These are phyloP conservation scores for Candida sakaeoensis DNA, from an alignment of 805 yeast species.

Conservation along the genomic window DNA sequence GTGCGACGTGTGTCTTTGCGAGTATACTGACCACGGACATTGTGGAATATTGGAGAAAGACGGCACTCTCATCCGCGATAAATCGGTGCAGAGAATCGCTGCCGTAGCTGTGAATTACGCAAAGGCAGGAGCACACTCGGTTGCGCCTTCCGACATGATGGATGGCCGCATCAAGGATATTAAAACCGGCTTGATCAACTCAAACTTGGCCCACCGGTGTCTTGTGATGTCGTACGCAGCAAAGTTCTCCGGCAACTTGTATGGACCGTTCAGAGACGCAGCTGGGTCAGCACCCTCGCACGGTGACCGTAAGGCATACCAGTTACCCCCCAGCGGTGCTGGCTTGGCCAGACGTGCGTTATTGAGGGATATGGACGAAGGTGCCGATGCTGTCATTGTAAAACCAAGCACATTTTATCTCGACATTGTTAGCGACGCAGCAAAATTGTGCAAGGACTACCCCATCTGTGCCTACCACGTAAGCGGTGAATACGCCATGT, in stretches of 20 bases:
- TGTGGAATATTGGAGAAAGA: constrained; percentile 89
- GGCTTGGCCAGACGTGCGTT: constrained; percentile 94
- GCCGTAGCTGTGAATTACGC: constrained; percentile 96
- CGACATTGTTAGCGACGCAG: constrained; percentile 86
- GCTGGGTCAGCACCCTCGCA: constrained; percentile 86
- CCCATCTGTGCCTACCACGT: constrained; percentile 97
- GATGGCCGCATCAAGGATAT: constrained; percentile 92
- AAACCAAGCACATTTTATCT: constrained; percentile 95
- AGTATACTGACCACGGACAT: constrained; percentile 96
- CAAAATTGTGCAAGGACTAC: constrained; percentile 72
- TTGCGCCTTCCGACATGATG: constrained; percentile 97
- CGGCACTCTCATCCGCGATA: constrained; percentile 74
- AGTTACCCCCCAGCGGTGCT: constrained; percentile 86
- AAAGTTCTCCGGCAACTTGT: constrained; percentile 83
- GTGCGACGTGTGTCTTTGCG: constrained; percentile 96
- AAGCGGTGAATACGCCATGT: constrained; percentile 95
- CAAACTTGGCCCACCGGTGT: constrained; percentile 79
- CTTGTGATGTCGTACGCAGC: constrained; percentile 93
- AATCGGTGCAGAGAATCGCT: constrained; percentile 77
- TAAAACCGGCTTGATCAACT: constrained; percentile 76
- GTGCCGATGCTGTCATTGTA: constrained; percentile 92
- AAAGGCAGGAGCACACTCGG: constrained; percentile 90
- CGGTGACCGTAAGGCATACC: constrained; percentile 92
- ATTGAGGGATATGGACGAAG: constrained; percentile 80
- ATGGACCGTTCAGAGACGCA: constrained; percentile 98